Conservation (phyloP, 805 yeast genomes). For the Lachancea thermotolerans region DNA sequence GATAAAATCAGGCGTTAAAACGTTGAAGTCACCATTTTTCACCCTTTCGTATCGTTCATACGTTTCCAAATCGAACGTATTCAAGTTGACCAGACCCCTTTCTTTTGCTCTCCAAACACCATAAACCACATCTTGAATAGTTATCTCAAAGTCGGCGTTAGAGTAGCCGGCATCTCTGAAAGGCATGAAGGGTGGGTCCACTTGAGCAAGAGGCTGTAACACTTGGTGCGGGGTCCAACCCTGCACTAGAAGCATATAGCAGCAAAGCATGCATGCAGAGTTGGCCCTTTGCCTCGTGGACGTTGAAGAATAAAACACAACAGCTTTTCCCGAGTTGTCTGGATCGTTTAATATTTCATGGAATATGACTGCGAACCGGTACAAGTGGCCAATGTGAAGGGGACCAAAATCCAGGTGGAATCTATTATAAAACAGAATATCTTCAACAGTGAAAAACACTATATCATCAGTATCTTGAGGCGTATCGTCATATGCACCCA, state of each 20-base stretch:
- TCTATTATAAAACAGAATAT: constrained; percentile 85
- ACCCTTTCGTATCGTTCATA: constrained; percentile 93
- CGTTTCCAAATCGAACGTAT: constrained; percentile 82
- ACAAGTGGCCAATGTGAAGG: constrained; percentile 83
- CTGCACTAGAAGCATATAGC: constrained; percentile 92
- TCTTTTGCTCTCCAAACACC: constrained; percentile 98
- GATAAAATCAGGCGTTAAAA: constrained; percentile 84
- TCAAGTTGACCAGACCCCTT: constrained; percentile 78
- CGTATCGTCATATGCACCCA: constrained; percentile 77
- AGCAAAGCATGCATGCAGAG: constrained; percentile 88
- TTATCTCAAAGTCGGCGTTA: constrained; percentile 85
- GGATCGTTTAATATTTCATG: constrained; percentile 88
- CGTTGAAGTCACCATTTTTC: constrained; percentile 94
- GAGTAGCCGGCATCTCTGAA: constrained; percentile 98
- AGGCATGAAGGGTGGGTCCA: constrained; percentile 88
- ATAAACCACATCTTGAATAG: constrained; percentile 91
- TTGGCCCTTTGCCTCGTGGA: constrained; percentile 80
- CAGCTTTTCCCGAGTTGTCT: constrained; percentile 76
- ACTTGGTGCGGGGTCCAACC: constrained; percentile 99
- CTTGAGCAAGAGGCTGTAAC: constrained; percentile 86
- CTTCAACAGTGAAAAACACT: constrained; percentile 88
- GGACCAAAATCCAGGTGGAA: constrained; percentile 98
- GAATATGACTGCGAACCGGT: constrained; percentile 89
- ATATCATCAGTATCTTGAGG: constrained; percentile 72
- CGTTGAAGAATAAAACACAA: constrained; percentile 81